Evolutionary conservation across 495 filamentous ascomycete species (phyloP), one percentile per base, ranked within the genome.

Genomic region (Tuber brumale): DNA sequence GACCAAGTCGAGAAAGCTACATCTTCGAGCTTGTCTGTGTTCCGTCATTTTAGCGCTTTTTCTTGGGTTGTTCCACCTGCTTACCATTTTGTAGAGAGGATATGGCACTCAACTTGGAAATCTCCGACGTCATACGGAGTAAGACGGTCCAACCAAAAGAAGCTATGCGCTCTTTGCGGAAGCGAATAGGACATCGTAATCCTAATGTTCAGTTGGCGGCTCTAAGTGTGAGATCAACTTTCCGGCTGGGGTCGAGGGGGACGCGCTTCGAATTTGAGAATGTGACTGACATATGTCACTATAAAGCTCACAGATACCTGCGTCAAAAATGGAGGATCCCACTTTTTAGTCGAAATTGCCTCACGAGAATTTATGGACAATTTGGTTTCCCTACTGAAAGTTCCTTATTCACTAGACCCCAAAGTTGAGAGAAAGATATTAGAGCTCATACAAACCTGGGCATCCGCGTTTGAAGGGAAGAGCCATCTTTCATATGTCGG

Each of bases 341-440:
- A 99, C 85, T 99, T 99, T 82, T 89, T 99, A 69, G 87, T 90
- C 71, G 95, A 98, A 85, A 94, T 99, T 76, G 95, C 95, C 21
- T 97, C 94, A 3, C 89, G 95, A 75, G 95, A 99, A 85, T 99
- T 98, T 80, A 96, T 99, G 93, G 95, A 98, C 84, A 97, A 97
- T 81, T 85, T 98, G 45, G 92, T 94, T 16, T 97, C 94, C 27
- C 86, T 99, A 10, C 86, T 98, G 57, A 95, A 95, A 83, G 90
- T 89, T 9, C 89, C 89, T 31, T 90, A 89, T 43, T 89, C 92
- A 18, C 87, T 94, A 42, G 97, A 97, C 82, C 84, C 89, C 72
- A 92, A 97, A 31, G 95, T 98, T 27, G 92, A 92, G 81, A 87
- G 87, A 74, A 97, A 95, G 85, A 95, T 97, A 72, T 85, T 99